Percentiles rank a stretch among this genome's conserved stretches.
Evolutionary conservation across 2,329 filamentous ascomycete genomes (phyloP).

Genomic region (Cladophialophora exuberans): DNA sequence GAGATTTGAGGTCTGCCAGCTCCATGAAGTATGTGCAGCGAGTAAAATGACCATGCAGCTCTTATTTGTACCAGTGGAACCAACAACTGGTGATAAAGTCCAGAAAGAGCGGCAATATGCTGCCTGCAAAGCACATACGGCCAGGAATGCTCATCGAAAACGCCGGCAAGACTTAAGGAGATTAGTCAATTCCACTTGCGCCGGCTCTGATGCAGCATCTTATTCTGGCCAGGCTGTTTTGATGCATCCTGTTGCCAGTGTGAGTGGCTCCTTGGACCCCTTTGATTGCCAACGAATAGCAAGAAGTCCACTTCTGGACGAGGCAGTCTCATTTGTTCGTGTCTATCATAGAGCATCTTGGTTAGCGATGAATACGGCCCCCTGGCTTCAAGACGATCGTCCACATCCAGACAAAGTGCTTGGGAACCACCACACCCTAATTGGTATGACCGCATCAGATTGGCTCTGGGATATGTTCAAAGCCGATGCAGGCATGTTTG

Average conservation of each 20-base stretch:
- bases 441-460: not conserved
- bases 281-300: conserved; percentile 1
- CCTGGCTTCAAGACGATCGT: not conserved
- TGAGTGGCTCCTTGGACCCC: not conserved
- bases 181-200: not conserved
- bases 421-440: not conserved
- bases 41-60: too few relatives aligned
- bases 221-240: not conserved
- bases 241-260: not conserved
- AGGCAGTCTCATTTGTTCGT: conserved; percentile 13
- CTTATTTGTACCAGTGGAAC: too few relatives aligned
- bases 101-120: not conserved
- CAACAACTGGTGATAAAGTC: not conserved
- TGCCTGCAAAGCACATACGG: not conserved
- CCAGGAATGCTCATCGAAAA: not conserved
- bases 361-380: not conserved
- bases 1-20: too few relatives aligned
- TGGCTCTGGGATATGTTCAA: conserved; percentile 1
- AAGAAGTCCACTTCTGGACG: not conserved
- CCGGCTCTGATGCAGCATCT: not conserved
- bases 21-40: too few relatives aligned
- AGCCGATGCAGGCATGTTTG: not conserved
- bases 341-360: conserved; percentile 1
- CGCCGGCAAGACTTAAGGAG: not conserved
- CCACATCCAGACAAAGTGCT: not conserved